Evolutionary conservation across 768 basidiomycete species (phyloP), one percentile per base, ranked within the genome.

Genomic region (Clavaria fumosa): DNA sequence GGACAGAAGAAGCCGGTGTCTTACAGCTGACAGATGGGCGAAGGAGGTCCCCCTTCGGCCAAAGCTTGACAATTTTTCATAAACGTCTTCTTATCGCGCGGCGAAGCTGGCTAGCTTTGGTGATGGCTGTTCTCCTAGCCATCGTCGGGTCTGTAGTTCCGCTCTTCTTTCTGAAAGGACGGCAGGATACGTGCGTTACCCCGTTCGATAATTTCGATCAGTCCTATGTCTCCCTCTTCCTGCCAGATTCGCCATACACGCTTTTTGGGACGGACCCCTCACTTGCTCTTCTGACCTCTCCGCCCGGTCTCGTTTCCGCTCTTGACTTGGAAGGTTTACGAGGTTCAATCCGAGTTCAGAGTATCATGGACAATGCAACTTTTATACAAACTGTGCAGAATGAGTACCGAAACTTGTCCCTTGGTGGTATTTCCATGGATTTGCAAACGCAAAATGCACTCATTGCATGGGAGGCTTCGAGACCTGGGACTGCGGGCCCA

Each of bases 351-450:
- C 46, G 43, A 7, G 55, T 63, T 3, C 53, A 53, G 10, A 60
- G 66, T 41, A 47, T 77, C n/a, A 28, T 62, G 1, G 62, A 78
- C 50, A 76, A 78, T 34, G 43, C 64, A 0, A 70, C 76, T 0
- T 82, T 86, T 47, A 58, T 75, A 15, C 47, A 64, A 17, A 62
- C 58, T 4, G 67, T 83, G 38, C 43, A 60, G 20, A 55, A 63
- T 31, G 56, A 73, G 34, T 76, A 69, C 51, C 56, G 54, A 15
- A 69, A 73, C 41, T 51, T 78, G n/a, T 57, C 70, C 0, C 48
- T 74, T 11, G 83, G 83, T 22, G 83, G 83, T 21, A 53, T 85
- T 19, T 82, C 81, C 0, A 47, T 82, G 9, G 65, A 83, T 40
- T 23, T 56, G 4, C 43, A 60, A 21, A 64, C 67, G 0, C 66